phyloP scores from a whole-genome alignment of 768 basidiomycete species.

The Agrocybe chaxingu region DNA sequence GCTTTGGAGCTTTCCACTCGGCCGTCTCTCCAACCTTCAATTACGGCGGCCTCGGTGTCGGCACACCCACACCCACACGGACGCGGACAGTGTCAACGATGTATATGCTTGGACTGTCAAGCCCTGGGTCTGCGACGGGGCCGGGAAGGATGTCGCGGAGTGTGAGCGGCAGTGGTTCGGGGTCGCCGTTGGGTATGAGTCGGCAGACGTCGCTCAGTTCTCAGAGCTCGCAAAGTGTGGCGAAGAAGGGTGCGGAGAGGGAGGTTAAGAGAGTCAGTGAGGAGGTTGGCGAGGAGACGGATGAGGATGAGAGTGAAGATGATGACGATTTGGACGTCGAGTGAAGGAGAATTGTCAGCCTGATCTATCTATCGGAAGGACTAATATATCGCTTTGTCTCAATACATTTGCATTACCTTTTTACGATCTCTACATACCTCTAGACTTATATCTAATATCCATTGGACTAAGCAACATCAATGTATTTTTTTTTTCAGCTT shows the following conservation, averaged over 20 bases:
- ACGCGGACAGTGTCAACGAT: constrained; percentile 56
- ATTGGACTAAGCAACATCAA: too few species aligned
- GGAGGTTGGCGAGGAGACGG: constrained; percentile 5
- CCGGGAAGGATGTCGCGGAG: constrained; percentile 25
- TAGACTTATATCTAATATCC: too few species aligned
- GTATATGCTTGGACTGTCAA: constrained; percentile 62
- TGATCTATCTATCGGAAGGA: too few species aligned
- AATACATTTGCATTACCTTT: too few species aligned
- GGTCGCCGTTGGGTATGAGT: constrained; percentile 3
- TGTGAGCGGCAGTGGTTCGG: constrained; percentile 1
- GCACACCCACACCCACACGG: constrained; percentile 21
- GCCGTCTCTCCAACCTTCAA: constrained; percentile 12
- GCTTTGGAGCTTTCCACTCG: constrained; percentile 3
- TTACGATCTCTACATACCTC: too few species aligned
- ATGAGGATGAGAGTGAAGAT: constrained; percentile 16
- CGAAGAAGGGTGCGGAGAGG: not conserved
- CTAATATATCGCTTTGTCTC: too few species aligned
- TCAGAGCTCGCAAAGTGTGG: not conserved
- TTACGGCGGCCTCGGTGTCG: constrained; percentile 9
- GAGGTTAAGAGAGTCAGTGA: not conserved
- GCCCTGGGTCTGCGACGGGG: constrained; percentile 11
- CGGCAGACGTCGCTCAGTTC: constrained; percentile 2
- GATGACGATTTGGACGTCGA: constrained; percentile 23
- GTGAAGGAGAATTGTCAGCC: constrained; percentile 3
- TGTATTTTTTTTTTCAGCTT: too few species aligned